Percentiles rank a stretch among this genome's conserved stretches.
Evolutionary conservation across 495 filamentous ascomycete species (phyloP).

Genomic region (Penicillium canariense): DNA sequence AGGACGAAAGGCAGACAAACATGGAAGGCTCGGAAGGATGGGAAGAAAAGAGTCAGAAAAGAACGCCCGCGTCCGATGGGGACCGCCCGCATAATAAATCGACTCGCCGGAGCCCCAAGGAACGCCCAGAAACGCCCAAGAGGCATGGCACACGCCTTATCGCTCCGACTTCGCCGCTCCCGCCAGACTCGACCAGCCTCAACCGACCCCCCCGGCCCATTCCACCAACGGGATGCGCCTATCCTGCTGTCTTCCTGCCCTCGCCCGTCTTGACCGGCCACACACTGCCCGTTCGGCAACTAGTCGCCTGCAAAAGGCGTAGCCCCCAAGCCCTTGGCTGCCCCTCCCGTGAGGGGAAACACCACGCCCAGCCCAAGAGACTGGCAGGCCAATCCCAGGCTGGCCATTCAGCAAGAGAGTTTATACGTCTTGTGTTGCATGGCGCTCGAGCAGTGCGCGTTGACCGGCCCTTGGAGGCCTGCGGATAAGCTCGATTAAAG

Average conservation of each 20-base stretch:
- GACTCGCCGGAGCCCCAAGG: not conserved
- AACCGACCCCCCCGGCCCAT: no score
- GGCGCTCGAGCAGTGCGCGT: no score
- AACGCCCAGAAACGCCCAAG: conserved; percentile 1
- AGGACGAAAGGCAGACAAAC: not conserved
- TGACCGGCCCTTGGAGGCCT: no score
- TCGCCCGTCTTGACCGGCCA: not conserved
- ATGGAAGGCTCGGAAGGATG: not conserved
- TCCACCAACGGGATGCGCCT: conserved; percentile 11
- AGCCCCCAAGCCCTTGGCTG: conserved; percentile 10
- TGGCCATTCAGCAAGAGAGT: no score
- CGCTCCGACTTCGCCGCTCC: conserved; percentile 25
- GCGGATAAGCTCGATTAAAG: conserved; percentile 6
- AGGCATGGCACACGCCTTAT: conserved; percentile 12
- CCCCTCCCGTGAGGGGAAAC: no score
- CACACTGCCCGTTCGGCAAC: not conserved
- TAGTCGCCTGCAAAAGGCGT: conserved; percentile 6
- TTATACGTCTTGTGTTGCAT: no score
- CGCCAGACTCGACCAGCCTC: no score
- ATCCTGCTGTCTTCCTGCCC: not conserved
- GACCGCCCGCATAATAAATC: conserved; percentile 18
- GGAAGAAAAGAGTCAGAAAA: not conserved
- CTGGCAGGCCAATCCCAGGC: no score
- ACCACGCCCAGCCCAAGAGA: no score
- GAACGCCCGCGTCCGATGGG: conserved; percentile 6